phyloP scores from a whole-genome alignment of 176 grass and related monocot genomes.

The Aegilops umbellulata region DNA sequence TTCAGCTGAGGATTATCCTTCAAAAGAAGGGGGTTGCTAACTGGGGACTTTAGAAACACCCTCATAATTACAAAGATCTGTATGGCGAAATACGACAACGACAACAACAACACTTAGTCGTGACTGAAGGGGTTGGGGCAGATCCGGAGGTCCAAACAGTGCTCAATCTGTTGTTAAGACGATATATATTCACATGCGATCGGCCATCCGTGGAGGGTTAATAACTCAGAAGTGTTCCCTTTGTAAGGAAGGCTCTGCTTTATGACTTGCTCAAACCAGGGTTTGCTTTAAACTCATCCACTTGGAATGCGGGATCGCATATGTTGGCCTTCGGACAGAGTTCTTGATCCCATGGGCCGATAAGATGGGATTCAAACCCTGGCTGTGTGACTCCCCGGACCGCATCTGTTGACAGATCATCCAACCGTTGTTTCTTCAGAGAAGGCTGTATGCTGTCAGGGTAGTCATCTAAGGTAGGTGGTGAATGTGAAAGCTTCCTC shows the following conservation, averaged over 20 bases:
- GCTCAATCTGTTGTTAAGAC: constrained; percentile 39
- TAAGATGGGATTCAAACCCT: constrained; percentile 69
- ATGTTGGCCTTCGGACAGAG: constrained; percentile 35
- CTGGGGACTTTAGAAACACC: constrained; percentile 32
- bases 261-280: constrained; percentile 37
- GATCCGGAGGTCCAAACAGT: constrained; percentile 3
- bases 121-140: constrained; percentile 18
- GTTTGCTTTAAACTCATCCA: constrained; percentile 51
- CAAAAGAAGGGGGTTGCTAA: constrained; percentile 26
- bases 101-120: not conserved
- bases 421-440: constrained; percentile 61
- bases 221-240: constrained; percentile 12
- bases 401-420: constrained; percentile 37
- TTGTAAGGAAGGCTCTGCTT: constrained; percentile 5
- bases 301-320: constrained; percentile 15
- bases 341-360: constrained; percentile 69
- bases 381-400: constrained; percentile 30
- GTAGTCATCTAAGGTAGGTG: constrained; percentile 55
- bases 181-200: constrained; percentile 56
- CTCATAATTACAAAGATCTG: constrained; percentile 56
- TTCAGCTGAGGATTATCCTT: constrained; percentile 12
- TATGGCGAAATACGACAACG: constrained; percentile 30
- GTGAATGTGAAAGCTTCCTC: constrained; percentile 47
- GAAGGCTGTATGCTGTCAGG: constrained; percentile 34
- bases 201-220: not conserved